Conservation (phyloP, 768 basidiomycete genomes). For the Suillus sp. region DNA sequence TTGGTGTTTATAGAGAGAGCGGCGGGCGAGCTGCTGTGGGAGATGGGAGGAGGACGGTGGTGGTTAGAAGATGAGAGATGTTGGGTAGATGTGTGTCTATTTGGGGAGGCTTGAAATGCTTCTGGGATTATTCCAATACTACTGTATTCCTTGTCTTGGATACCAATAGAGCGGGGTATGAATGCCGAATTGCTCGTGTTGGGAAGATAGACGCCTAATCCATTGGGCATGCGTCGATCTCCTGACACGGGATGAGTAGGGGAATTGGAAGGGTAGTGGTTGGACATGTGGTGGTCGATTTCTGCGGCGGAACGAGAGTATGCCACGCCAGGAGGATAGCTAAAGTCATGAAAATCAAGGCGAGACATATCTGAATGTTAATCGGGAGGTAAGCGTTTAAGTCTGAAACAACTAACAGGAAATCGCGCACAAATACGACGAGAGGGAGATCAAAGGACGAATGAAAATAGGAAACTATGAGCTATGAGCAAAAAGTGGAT, state of each 20-base stretch:
- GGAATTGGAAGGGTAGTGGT: conserved; percentile 21
- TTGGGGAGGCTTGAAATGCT: conserved; percentile 35
- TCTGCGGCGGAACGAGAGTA: conserved; percentile 32
- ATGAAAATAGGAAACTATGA: conserved; percentile 7
- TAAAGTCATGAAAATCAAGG: conserved; percentile 44
- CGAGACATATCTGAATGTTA: conserved; percentile 42
- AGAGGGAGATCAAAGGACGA: not conserved
- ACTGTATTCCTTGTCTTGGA: conserved; percentile 42
- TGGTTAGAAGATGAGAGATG: conserved; percentile 46
- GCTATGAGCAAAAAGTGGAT: conserved; percentile 9
- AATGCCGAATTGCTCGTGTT: conserved; percentile 29
- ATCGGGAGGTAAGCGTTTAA: conserved; percentile 8
- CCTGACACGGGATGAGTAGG: conserved; percentile 15
- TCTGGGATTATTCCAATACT: conserved; percentile 26
- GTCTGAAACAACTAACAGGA: not conserved
- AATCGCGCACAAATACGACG: not conserved
- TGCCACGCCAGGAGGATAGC: conserved; percentile 35
- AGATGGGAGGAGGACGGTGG: conserved; percentile 39
- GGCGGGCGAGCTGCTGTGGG: conserved; percentile 27
- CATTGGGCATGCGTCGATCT: conserved; percentile 28
- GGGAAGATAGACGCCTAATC: conserved; percentile 19
- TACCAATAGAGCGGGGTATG: conserved; percentile 37
- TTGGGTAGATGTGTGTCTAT: conserved; percentile 35
- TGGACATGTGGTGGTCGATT: conserved; percentile 32
- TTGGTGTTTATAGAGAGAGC: conserved; percentile 18